phyloP scores from a whole-genome alignment of 1,284 basidiomycete species.

The Coniferiporia weirii region DNA sequence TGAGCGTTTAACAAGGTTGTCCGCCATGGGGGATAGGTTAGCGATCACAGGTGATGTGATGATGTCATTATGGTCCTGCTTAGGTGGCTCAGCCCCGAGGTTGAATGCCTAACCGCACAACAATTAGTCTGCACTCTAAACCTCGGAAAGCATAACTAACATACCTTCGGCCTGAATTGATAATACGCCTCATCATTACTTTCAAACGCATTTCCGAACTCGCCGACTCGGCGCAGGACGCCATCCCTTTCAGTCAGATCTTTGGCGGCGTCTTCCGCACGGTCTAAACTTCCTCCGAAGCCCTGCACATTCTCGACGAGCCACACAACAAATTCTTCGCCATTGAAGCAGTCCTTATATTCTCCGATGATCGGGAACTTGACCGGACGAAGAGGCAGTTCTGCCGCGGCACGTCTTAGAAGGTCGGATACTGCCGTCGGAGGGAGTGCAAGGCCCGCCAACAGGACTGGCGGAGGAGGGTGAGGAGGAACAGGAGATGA shows the following conservation, averaged over 20 bases:
- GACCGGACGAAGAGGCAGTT: constrained; percentile 59
- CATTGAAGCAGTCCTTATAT: constrained; percentile 80
- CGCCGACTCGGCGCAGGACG: constrained; percentile 72
- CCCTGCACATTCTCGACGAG: constrained; percentile 63
- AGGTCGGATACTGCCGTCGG: constrained; percentile 62
- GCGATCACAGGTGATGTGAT: constrained; percentile 33
- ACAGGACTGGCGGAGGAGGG: constrained; percentile 50
- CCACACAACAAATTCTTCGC: constrained; percentile 77
- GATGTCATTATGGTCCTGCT: constrained; percentile 25
- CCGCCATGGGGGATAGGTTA: constrained; percentile 41
- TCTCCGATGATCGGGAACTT: constrained; percentile 83
- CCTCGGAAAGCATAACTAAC: constrained; percentile 15
- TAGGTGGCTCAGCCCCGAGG: constrained; percentile 39
- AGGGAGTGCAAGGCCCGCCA: constrained; percentile 69
- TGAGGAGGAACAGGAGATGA: constrained; percentile 35
- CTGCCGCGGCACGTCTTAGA: constrained; percentile 56
- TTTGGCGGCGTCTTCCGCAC: constrained; percentile 73
- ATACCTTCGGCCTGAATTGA: constrained; percentile 72
- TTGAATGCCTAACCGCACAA: constrained; percentile 56
- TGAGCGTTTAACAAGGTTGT: constrained; percentile 62
- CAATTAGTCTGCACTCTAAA: background rate
- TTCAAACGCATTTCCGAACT: constrained; percentile 75
- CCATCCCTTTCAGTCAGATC: constrained; percentile 74
- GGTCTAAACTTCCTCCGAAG: constrained; percentile 67
- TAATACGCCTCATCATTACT: constrained; percentile 71